Evolutionary conservation across 75 land plant species (phyloP).

Genomic region (Adiantum capillusveneris): DNA sequence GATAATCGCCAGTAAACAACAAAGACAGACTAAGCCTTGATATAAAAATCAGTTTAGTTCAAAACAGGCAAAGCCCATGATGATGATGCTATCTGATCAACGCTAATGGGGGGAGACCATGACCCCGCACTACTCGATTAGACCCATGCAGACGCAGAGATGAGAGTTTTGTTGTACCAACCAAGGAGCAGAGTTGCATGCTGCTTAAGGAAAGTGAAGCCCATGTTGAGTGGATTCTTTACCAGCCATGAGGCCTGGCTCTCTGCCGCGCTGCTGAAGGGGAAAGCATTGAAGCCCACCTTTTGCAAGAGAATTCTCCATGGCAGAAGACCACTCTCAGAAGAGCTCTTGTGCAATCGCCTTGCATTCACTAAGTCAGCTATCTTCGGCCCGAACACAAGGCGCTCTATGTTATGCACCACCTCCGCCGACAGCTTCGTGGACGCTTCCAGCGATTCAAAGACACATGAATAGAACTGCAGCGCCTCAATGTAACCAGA

Average conservation of each 20-base stretch:
- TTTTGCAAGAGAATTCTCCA: conserved; percentile 40
- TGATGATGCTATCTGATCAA: too few relatives aligned
- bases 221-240: conserved; percentile 26
- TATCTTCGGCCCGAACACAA: conserved; percentile 49
- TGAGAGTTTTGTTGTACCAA: conserved; percentile 62
- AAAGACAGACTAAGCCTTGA: too few relatives aligned
- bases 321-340: conserved; percentile 24
- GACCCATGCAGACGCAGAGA: conserved; percentile 85
- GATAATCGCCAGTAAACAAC: too few relatives aligned
- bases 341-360: neutral
- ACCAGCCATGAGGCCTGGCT: conserved; percentile 73
- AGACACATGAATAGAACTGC: conserved; percentile 61
- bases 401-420: conserved; percentile 45
- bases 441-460: conserved; percentile 66
- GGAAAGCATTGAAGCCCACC: conserved; percentile 45
- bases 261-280: conserved; percentile 56
- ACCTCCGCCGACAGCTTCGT: conserved; percentile 17
- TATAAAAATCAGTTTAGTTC: too few relatives aligned
- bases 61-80: too few relatives aligned
- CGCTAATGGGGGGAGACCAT: too few relatives aligned
- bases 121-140: too few relatives aligned
- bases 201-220: conserved; percentile 43
- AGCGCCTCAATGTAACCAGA: conserved; percentile 49
- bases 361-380: conserved; percentile 23
- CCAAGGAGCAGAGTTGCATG: conserved; percentile 57